Evolutionary conservation across 2,329 filamentous ascomycete species (phyloP).

Genomic region (Colletotrichum simmondsii): DNA sequence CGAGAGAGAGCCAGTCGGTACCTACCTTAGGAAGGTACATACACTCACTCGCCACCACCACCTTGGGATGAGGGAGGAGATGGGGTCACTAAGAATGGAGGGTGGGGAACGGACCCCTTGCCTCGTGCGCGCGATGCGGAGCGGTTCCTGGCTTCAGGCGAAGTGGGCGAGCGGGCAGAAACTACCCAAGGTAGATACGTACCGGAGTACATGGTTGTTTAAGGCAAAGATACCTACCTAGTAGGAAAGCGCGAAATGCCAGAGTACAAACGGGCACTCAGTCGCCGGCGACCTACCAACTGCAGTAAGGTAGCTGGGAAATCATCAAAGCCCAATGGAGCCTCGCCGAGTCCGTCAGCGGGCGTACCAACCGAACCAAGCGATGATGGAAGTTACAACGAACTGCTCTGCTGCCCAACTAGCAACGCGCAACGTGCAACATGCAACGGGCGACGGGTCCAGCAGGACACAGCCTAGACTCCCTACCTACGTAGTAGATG

Average conservation of each 20-base stretch:
- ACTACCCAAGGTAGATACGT: slow-evolving; percentile 2
- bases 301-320: not conserved
- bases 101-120: slow-evolving; percentile 32
- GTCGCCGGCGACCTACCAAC: too few relatives aligned
- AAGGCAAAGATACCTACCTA: not conserved
- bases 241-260: not conserved
- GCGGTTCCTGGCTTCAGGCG: slow-evolving; percentile 30
- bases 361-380: slow-evolving; percentile 6
- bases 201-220: not conserved
- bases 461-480: not conserved
- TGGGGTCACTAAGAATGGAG: not conserved
- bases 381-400: not conserved
- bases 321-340: slow-evolving; percentile 17
- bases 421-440: not conserved
- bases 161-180: not conserved
- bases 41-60: not conserved
- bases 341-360: slow-evolving; percentile 5
- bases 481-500: not conserved
- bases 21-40: too few relatives aligned
- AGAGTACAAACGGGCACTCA: not conserved
- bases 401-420: slow-evolving; percentile 15
- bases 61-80: not conserved
- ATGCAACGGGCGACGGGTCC: not conserved
- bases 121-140: slow-evolving; percentile 32
- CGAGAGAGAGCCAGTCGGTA: not conserved